These are phyloP conservation scores for Suhomyces chickasaworum DNA, from an alignment of 1,139 yeast species.

Conservation along the genomic window DNA sequence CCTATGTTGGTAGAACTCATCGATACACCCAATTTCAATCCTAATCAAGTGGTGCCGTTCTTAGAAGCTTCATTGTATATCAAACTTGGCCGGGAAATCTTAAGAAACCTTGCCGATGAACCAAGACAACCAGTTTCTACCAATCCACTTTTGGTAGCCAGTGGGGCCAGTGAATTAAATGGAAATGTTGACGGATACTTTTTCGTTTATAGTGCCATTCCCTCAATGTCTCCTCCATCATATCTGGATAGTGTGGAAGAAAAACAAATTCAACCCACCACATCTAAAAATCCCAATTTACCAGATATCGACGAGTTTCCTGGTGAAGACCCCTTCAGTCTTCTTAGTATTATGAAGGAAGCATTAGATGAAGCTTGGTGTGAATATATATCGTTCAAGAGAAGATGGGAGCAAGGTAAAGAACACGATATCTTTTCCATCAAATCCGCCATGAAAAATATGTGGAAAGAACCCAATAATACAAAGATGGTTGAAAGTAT, in stretches of 20 bases:
- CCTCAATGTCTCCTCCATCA: constrained; percentile 55
- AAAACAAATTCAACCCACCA: not conserved
- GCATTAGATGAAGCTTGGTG: constrained; percentile 74
- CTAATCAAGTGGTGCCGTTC: constrained; percentile 69
- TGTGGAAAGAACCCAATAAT: constrained; percentile 51
- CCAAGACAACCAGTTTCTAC: constrained; percentile 66
- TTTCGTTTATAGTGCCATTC: constrained; percentile 67
- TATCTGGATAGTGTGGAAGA: constrained; percentile 34
- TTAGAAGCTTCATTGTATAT: constrained; percentile 69
- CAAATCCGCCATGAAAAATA: constrained; percentile 54
- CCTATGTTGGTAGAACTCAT: constrained; percentile 68
- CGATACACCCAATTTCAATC: constrained; percentile 71
- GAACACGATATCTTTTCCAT: constrained; percentile 69
- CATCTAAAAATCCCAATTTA: constrained; percentile 7
- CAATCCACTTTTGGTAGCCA: constrained; percentile 68
- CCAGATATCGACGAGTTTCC: constrained; percentile 12
- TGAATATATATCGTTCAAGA: constrained; percentile 58
- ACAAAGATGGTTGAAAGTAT: constrained; percentile 21
- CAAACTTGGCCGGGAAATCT: constrained; percentile 57
- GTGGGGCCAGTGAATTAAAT: constrained; percentile 76
- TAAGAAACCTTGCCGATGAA: constrained; percentile 64
- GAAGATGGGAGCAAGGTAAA: constrained; percentile 59
- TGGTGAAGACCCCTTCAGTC: constrained; percentile 42
- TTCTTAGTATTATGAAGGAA: constrained; percentile 50
- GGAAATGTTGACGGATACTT: constrained; percentile 75